Conservation (phyloP, 2,329 filamentous ascomycete genomes). For the Hymenoscyphus fraxineus region DNA sequence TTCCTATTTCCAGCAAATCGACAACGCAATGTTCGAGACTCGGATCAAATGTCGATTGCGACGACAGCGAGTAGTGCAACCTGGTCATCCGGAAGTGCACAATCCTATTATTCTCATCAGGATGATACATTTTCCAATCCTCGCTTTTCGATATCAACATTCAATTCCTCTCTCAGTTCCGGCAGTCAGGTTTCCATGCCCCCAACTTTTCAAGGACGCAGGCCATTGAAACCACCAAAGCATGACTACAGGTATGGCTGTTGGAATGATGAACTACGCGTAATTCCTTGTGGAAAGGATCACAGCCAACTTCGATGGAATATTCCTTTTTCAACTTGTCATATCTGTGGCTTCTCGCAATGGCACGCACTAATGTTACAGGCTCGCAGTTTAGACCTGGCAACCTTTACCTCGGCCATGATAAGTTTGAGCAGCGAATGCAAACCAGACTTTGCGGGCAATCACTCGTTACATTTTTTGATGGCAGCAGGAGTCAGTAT, state of each 20-base stretch:
- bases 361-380: conserved; percentile 27
- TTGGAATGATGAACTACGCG: conserved; percentile 24
- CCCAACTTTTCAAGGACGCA: conserved; percentile 2
- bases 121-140: conserved; percentile 22
- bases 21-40: conserved; percentile 9
- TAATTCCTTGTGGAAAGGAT: conserved; percentile 23
- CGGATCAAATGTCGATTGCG: conserved; percentile 21
- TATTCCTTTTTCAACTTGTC: conserved; percentile 18
- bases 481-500: conserved; percentile 26
- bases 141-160: conserved; percentile 21
- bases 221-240: conserved; percentile 16
- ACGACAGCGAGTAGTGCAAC: conserved; percentile 14
- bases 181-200: conserved; percentile 8
- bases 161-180: conserved; percentile 22
- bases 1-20: conserved; percentile 9
- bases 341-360: conserved; percentile 23
- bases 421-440: conserved; percentile 12
- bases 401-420: conserved; percentile 18
- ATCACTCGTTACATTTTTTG: conserved; percentile 23
- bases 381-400: conserved; percentile 18
- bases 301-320: conserved; percentile 23
- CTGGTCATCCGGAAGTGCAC: conserved; percentile 20
- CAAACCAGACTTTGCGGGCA: conserved; percentile 24
- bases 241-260: conserved; percentile 21
- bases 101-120: conserved; percentile 13